Base-by-base conservation (phyloP, 2,329 filamentous ascomycete genomes). In the Cladophialophora yegresii region DNA sequence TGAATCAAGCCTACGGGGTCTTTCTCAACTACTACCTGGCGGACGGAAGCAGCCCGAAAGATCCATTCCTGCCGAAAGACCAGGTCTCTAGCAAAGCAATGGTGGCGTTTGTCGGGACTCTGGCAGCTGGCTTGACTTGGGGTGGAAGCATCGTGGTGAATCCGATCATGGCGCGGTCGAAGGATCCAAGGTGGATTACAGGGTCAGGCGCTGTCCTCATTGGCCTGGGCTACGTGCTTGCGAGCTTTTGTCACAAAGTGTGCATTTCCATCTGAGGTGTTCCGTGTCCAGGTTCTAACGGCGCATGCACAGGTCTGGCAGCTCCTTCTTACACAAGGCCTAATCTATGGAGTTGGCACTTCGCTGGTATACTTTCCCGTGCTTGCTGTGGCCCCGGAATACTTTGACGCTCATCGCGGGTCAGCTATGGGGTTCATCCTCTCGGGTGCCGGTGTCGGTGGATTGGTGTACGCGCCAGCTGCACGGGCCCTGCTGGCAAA, bases 341-440 rank as follows among this genome's bases (percentile, higher is more conserved):
- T 87, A 12, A 86, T 84, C 67, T 87, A 87, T 69, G 85, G 85
- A 10, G 80, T 82, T 69, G 85, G 85, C 0, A 85, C 87, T 80
- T 85, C 85, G 0, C 85, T 87, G 66, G 74, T 86, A 3, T 87
- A 86, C 70, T 83, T 86, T 4, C 84, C 81, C 8, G 79, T 77
- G 36, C 82, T 87, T 47, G 76, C 77, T 0, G 83, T 88, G 47
- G 77, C 82, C 0, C 82, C 86, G 2, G 85, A 88, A 66, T 89
- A 86, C 85, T 89, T 89, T 69, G 80, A 80, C 3, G 82, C 80
- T 1, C 78, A 79, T 16, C 77, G 86, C 1, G 83, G 82, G 58
- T 79, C 89, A 3, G 86, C 86, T 7, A 87, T 85, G 70, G 85
- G 85, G 0, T 81, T 88, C 57, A 79, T 82, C 0, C 81, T 85